phyloP scores from a whole-genome alignment of 2,329 filamentous ascomycete genomes.

The Colletotrichum acutatum region DNA sequence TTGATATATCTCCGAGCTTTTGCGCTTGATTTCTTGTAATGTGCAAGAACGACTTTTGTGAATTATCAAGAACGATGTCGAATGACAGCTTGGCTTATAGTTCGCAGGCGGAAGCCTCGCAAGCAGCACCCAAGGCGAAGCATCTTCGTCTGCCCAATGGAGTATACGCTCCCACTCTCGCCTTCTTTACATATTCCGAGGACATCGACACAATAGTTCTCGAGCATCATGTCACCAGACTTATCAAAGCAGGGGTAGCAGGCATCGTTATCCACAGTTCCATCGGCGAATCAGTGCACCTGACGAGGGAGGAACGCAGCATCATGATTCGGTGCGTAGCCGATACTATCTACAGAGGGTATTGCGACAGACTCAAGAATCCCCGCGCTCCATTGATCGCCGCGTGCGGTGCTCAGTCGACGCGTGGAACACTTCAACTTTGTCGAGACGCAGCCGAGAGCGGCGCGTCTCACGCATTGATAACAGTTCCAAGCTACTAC shows the following conservation, averaged over 20 bases:
- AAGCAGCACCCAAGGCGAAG: slow-evolving; percentile 24
- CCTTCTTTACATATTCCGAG: slow-evolving; percentile 49
- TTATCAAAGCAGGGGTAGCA: slow-evolving; percentile 68
- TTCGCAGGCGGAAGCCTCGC: not conserved
- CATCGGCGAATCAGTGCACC: slow-evolving; percentile 79
- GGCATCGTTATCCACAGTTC: slow-evolving; percentile 77
- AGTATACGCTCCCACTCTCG: slow-evolving; percentile 51
- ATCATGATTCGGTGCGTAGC: slow-evolving; percentile 77
- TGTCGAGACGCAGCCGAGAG: slow-evolving; percentile 71
- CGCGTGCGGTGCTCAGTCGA: slow-evolving; percentile 76
- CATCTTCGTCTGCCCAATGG: slow-evolving; percentile 37
- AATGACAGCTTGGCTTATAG: not conserved
- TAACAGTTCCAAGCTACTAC: slow-evolving; percentile 78
- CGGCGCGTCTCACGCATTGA: slow-evolving; percentile 74
- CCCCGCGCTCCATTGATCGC: slow-evolving; percentile 67
- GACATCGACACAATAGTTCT: slow-evolving; percentile 46
- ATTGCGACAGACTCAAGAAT: slow-evolving; percentile 69
- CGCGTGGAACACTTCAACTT: slow-evolving; percentile 73
- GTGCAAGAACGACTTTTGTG: too few relatives aligned
- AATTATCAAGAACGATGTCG: slow-evolving; percentile 3
- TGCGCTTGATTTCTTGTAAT: not conserved
- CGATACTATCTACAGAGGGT: slow-evolving; percentile 69
- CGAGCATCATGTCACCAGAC: slow-evolving; percentile 47
- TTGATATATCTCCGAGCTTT: too few relatives aligned
- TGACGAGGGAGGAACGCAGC: slow-evolving; percentile 75